Conservation (phyloP, 2,329 filamentous ascomycete species). For the Madurella mycetomatis region DNA sequence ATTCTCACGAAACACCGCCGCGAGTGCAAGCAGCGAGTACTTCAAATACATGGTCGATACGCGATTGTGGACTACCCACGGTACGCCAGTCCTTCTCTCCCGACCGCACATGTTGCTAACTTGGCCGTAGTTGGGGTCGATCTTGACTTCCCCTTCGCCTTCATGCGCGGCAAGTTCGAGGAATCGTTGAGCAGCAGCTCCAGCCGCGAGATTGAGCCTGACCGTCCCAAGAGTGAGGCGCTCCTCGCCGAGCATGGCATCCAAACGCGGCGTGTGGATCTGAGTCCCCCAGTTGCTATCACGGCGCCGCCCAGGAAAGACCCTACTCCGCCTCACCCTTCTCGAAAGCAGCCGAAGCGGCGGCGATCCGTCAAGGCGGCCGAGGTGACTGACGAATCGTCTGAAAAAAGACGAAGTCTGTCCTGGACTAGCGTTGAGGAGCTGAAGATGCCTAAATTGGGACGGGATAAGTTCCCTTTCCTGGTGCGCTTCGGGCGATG, state of each 20-base stretch:
- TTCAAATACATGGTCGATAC: constrained; percentile 26
- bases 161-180: constrained; percentile 19
- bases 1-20: constrained; percentile 19
- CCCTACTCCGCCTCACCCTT: not conserved
- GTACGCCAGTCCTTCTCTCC: constrained; percentile 4
- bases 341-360: not conserved
- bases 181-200: constrained; percentile 1
- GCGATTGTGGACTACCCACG: constrained; percentile 20
- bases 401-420: constrained; percentile 12
- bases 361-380: not conserved
- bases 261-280: not conserved
- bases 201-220: not conserved
- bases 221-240: constrained; percentile 3
- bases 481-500: constrained; percentile 16
- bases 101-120: not conserved
- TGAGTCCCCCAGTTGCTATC: not conserved
- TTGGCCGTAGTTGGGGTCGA: constrained; percentile 19
- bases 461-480: constrained; percentile 10
- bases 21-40: constrained; percentile 18
- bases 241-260: not conserved
- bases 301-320: not conserved
- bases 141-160: constrained; percentile 23
- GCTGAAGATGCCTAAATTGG: constrained; percentile 1
- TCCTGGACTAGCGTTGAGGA: constrained; percentile 17
- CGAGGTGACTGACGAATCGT: not conserved